Evolutionary conservation across 805 yeast genomes (phyloP), one percentile per base, ranked within the genome.

Genomic region (Metschnikowia corniflorae): DNA sequence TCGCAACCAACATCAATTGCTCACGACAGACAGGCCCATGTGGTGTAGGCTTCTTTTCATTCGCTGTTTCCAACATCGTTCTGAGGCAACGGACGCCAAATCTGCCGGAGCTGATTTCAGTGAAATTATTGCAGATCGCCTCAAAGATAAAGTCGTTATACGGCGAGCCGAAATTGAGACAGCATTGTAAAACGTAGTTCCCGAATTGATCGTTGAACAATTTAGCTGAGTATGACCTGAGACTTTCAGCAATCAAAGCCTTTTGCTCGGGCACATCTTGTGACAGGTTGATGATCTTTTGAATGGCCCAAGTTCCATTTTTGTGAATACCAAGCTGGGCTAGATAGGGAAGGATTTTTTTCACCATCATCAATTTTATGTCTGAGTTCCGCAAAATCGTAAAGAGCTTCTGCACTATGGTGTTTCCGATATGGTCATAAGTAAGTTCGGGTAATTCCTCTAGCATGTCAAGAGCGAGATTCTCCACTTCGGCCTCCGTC

Each of bases 291-390:
- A 93, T 88, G 60, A 93, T 82, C 61, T 91, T 93, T 61, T 93
- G 98, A 16, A 96, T 95, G 2, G 97, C 97, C 98, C 98, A 93
- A 5, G 98, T 93, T 44, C 98, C 98, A 59, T 93, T 93, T 55
- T 93, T 93, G 65, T 93, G 98, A 38, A 87, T 82, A 50, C 97
- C 93, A 71, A 91, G 82, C 50, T 87, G 94, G 1, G 96, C 86
- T 45, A 93, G 68, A 53, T 73, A 86, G 18, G 89, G 94, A 4
- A 82, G 68, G 26, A 94, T 77, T 46, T 76, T 77, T 51, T 82
- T 77, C 38, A 93, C 71, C 86, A 93, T 83, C 57, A 82, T 75
- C 48, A 85, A 82, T 54, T 86, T 86, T 39, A 88, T 71, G 3
- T 80, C 70, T 14, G 82, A 77, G 5, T 86, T 76, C 29, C 65